Conservation (phyloP, 768 basidiomycete genomes). For the Mrakia hoshinonis region DNA sequence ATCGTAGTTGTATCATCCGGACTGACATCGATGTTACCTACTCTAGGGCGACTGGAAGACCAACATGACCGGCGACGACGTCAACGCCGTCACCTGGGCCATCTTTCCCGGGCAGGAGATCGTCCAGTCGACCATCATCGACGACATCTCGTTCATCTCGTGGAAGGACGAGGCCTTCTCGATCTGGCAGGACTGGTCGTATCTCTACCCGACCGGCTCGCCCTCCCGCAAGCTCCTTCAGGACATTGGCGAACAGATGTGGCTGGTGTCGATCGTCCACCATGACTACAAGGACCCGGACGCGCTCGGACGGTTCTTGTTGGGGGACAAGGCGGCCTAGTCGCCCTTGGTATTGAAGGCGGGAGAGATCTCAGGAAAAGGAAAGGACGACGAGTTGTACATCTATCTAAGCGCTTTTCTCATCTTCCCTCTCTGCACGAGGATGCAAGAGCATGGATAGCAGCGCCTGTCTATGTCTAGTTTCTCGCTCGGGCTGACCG, state of each 20-base stretch:
- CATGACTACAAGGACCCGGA: conserved; percentile 77
- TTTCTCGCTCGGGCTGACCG: too few relatives aligned
- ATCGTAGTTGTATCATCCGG: background rate
- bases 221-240: conserved; percentile 66
- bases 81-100: conserved; percentile 98
- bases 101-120: conserved; percentile 96
- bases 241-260: conserved; percentile 58
- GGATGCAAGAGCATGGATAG: too few relatives aligned
- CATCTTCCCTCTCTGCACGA: too few relatives aligned
- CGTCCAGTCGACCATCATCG: conserved; percentile 91
- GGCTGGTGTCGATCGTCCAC: conserved; percentile 86
- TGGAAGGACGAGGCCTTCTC: conserved; percentile 99
- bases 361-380: too few relatives aligned
- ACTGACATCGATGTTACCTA: background rate
- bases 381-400: too few relatives aligned
- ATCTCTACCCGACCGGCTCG: conserved; percentile 69
- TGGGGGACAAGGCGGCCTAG: conserved; percentile 38
- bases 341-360: too few relatives aligned
- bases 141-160: conserved; percentile 81
- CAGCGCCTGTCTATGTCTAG: too few relatives aligned
- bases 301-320: conserved; percentile 78
- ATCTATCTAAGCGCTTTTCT: too few relatives aligned
- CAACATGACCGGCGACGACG: conserved; percentile 66
- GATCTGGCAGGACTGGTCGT: conserved; percentile 92
- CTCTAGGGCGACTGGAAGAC: conserved; percentile 64